phyloP scores from a whole-genome alignment of 176 grass and related monocot species.

The Avena sativa region DNA sequence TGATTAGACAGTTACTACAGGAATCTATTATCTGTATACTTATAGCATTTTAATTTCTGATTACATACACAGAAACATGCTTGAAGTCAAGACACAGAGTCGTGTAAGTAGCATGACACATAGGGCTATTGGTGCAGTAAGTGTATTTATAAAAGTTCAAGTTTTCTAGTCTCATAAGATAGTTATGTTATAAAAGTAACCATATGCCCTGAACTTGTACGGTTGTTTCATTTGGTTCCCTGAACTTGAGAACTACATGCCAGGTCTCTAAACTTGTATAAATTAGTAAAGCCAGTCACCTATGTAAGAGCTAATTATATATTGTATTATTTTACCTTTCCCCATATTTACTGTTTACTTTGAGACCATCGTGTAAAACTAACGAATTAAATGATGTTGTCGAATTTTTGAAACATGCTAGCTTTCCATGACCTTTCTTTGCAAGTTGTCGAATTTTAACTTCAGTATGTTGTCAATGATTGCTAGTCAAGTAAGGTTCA shows the following conservation, averaged over 20 bases:
- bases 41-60: constrained; percentile 22
- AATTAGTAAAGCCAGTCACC: neutral
- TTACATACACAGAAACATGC: neutral
- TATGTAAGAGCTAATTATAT: neutral
- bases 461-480: too few species aligned
- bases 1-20: neutral
- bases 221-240: neutral
- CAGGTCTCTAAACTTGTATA: neutral
- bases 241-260: neutral
- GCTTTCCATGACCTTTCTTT: too few species aligned
- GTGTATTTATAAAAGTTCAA: neutral
- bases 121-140: neutral
- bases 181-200: neutral
- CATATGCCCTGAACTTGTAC: neutral
- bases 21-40: neutral
- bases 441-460: too few species aligned
- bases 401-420: too few species aligned
- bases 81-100: neutral
- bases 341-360: too few species aligned
- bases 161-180: neutral
- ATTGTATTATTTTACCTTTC: too few species aligned
- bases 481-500: too few species aligned
- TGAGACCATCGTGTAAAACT: too few species aligned
- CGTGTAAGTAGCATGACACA: neutral
- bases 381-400: too few species aligned